A percentile compares a stretch with the other conserved stretches of the same genome.
These are phyloP conservation scores for Lagenaria siceraria DNA, from an alignment of 306 rosid species.

Conservation along the genomic window DNA sequence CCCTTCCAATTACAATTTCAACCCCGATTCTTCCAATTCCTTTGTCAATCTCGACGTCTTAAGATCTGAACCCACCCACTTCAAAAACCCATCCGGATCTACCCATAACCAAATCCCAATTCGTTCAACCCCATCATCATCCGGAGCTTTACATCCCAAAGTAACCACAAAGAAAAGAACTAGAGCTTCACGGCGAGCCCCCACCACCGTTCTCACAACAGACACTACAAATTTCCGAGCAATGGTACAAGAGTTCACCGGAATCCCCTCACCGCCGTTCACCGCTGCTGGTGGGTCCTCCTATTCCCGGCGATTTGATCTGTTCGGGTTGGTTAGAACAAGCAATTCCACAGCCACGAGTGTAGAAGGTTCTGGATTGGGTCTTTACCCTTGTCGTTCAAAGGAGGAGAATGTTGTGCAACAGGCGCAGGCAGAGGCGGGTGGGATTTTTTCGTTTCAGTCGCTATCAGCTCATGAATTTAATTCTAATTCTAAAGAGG, in stretches of 20 bases:
- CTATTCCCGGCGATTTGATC: conserved; percentile 58
- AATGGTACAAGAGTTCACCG: conserved; percentile 96
- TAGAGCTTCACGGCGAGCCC: conserved; percentile 80
- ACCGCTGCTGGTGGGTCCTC: conserved; percentile 31
- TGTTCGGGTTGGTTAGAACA: conserved; percentile 21
- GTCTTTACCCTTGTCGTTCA: conserved; percentile 46
- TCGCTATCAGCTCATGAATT: neutral
- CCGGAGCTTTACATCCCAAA: conserved; percentile 5
- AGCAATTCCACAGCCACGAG: neutral
- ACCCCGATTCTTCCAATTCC: conserved; percentile 16
- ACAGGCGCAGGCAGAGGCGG: neutral
- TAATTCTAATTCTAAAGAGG: too few species aligned
- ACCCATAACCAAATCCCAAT: neutral
- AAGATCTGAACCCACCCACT: conserved; percentile 31
- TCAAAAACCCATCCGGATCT: neutral
- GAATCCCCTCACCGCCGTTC: conserved; percentile 83
- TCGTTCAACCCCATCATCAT: neutral
- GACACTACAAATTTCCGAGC: conserved; percentile 88
- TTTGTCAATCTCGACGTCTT: conserved; percentile 26
- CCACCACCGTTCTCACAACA: conserved; percentile 84
- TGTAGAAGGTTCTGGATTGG: neutral
- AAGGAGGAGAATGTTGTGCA: conserved; percentile 7
- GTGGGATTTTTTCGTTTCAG: neutral
- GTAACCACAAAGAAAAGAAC: conserved; percentile 61
- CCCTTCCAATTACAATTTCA: conserved; percentile 19